These are phyloP conservation scores for Euphorbia schlechtendalii DNA, from an alignment of 441 rosid species.

Conservation along the genomic window DNA sequence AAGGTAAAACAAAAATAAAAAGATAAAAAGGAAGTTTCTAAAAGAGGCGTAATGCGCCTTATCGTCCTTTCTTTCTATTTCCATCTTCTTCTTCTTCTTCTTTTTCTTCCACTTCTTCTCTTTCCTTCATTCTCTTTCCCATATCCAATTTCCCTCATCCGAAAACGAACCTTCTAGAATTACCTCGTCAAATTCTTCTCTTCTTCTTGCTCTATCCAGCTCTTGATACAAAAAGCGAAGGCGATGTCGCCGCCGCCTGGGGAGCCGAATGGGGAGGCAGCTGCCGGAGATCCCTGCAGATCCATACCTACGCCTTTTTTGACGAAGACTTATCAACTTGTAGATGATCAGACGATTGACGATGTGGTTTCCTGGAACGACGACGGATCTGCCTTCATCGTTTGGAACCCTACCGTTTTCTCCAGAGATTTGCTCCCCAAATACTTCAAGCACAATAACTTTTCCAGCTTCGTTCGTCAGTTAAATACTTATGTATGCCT, in stretches of 20 bases:
- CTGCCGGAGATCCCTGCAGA: constrained; percentile 50
- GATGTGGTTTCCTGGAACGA: constrained; percentile 90
- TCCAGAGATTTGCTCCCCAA: constrained; percentile 87
- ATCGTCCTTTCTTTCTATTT: background rate
- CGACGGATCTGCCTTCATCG: constrained; percentile 75
- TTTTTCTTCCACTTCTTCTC: constrained; percentile 1
- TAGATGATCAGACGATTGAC: constrained; percentile 61
- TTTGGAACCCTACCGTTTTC: constrained; percentile 82
- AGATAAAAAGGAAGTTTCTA: constrained; percentile 45
- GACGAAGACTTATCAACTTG: constrained; percentile 77
- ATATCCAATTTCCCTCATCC: background rate
- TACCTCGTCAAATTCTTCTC: background rate
- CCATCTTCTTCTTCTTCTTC: background rate
- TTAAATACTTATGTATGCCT: constrained; percentile 81
- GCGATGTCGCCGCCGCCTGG: constrained; percentile 37
- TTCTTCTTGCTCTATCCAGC: background rate
- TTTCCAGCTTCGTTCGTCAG: constrained; percentile 97
- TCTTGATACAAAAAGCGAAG: background rate
- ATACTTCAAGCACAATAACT: constrained; percentile 87
- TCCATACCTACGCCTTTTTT: constrained; percentile 83
- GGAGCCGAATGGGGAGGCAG: constrained; percentile 37
- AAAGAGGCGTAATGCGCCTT: constrained; percentile 31
- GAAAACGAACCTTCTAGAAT: constrained; percentile 37
- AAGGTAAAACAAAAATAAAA: background rate
- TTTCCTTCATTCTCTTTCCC: too few species aligned